Conservation (phyloP, 208 protist species). For the Trypanosoma caninum region DNA sequence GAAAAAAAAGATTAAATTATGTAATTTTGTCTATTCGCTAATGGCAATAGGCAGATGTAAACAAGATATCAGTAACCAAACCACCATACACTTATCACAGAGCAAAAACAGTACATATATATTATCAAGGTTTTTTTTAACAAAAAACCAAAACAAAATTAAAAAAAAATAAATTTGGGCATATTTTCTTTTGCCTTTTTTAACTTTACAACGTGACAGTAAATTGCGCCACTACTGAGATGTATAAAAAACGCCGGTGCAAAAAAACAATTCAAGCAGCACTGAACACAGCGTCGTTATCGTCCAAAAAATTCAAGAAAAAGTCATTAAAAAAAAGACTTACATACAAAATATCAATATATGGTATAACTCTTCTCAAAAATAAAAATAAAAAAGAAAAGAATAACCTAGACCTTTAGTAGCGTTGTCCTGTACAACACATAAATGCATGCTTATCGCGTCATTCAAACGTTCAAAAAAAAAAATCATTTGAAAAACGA, state of each 20-base stretch:
- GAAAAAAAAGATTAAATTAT: background rate
- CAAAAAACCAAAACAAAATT: background rate
- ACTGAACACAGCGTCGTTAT: too few relatives aligned
- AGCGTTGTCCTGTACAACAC: background rate
- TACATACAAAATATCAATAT: too few relatives aligned
- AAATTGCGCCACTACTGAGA: background rate
- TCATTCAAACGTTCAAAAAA: background rate
- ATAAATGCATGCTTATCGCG: background rate
- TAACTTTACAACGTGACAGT: too few relatives aligned
- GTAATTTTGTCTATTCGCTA: too few relatives aligned
- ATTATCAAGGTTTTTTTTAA: constrained; percentile 6
- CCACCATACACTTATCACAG: background rate
- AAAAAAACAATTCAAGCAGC: too few relatives aligned
- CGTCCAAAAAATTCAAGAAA: too few relatives aligned
- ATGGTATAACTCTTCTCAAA: too few relatives aligned
- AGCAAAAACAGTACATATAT: constrained; percentile 5
- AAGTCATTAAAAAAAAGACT: too few relatives aligned
- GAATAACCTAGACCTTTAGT: background rate
- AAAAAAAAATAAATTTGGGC: constrained; percentile 10
- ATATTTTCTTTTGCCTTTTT: background rate
- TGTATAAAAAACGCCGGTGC: background rate
- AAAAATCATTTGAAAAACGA: too few relatives aligned
- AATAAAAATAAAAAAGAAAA: constrained; percentile 4
- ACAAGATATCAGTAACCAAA: background rate
- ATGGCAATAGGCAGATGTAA: too few relatives aligned